Evolutionary conservation across 2,329 filamentous ascomycete species (phyloP), one percentile per base, ranked within the genome.

Genomic region (Sclerotinia minor): DNA sequence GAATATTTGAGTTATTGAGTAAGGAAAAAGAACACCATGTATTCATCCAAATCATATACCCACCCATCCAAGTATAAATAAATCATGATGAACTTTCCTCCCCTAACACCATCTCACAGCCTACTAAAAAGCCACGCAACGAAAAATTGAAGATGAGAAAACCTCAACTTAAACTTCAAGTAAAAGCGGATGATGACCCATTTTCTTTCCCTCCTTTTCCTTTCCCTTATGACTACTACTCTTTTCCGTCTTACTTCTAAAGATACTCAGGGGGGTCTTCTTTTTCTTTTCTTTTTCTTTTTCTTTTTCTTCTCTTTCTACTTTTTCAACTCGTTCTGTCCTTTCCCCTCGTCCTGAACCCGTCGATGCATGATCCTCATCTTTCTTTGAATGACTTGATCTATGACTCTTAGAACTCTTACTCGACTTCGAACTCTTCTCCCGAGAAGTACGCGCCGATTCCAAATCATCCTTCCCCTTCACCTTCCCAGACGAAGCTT

Each of bases 131-230:
- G 13, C 24, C 15, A 26, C 53, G 0, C 8, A 26, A 44, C 13
- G 5, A 24, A 1, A 45, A 59, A 24, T 11, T 4, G 8, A 13
- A 47, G 45, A 11, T 29, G 6, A 35, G 52, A 2, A 4, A 35
- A 54, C 11, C 29, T 35, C 11, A 38, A 11, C 19, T 1, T 49
- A 64, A 47, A 55, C 7, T 24, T 63, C 58, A 24, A 67, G 35
- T 15, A 64, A 49, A 17, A 67, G 53, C 15, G 65, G 65, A 64
- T 67, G 65, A 67, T 67, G 65, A 38, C 50, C 59, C 53, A 63
- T 55, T 5, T 63, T 64, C 59, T 67, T 67, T 2, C 54, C n/a
- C 24, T 67, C 55, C 55, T 52, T 67, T 2, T 61, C 64, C 55
- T 67, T 67, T 17, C 45, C 54, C 45, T 60, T 60, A 0, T 7